phyloP scores from a whole-genome alignment of 768 basidiomycete species.

The Lanmaoa rubissima region DNA sequence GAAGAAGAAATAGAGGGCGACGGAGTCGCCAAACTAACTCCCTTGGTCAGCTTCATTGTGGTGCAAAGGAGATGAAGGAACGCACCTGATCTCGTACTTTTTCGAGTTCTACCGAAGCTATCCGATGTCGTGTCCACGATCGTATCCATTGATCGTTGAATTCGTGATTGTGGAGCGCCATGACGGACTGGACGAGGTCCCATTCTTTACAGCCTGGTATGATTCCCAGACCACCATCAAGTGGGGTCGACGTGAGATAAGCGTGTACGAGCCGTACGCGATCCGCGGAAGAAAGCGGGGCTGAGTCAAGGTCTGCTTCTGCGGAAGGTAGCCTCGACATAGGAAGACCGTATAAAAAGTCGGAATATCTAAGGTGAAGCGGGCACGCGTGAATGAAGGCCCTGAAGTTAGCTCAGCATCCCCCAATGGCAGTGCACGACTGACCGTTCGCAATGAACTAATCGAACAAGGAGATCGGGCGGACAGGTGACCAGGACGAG shows the following conservation, averaged over 20 bases:
- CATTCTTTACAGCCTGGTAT: conserved; percentile 69
- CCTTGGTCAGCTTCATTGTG: neutral
- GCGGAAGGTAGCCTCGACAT: conserved; percentile 43
- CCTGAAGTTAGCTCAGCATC: neutral
- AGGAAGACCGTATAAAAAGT: conserved; percentile 76
- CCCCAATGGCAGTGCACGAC: conserved; percentile 21
- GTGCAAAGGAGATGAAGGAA: neutral
- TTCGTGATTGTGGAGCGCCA: conserved; percentile 79
- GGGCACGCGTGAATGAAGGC: neutral
- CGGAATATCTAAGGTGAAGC: conserved; percentile 51
- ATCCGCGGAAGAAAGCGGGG: conserved; percentile 64
- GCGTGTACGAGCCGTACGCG: conserved; percentile 76
- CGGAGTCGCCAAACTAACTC: conserved; percentile 68
- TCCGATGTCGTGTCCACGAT: conserved; percentile 65
- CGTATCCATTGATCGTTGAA: conserved; percentile 82
- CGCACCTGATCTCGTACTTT: conserved; percentile 70
- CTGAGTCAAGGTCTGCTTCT: conserved; percentile 42
- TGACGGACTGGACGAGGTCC: conserved; percentile 77
- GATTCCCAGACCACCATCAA: conserved; percentile 86
- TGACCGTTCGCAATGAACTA: conserved; percentile 76
- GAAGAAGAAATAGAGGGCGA: conserved; percentile 90
- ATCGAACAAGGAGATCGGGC: conserved; percentile 52
- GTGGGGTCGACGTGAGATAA: conserved; percentile 63
- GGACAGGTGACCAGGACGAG: conserved; percentile 77
- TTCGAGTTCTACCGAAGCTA: conserved; percentile 63